Evolutionary conservation across 441 rosid species (phyloP).

Genomic region (Pelargonium citronellum): DNA sequence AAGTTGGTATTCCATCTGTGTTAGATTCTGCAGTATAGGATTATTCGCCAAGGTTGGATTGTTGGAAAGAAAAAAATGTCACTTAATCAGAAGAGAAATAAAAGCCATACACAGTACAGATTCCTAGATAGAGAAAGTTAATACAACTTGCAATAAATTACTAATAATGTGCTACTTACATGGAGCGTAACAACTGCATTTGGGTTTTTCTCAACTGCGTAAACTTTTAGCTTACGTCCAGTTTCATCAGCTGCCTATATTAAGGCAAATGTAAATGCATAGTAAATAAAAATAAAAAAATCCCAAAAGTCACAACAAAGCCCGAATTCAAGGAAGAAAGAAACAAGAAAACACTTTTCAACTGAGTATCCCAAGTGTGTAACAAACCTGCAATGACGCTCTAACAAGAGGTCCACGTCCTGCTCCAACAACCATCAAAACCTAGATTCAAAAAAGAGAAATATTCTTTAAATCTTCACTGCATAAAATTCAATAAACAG

Average conservation of each 20-base stretch:
- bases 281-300: conserved; percentile 15
- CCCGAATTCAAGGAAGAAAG: conserved; percentile 11
- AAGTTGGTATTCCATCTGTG: no score
- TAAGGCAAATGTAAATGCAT: conserved; percentile 25
- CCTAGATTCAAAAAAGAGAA: conserved; percentile 38
- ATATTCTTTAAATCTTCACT: conserved; percentile 8
- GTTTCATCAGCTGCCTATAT: conserved; percentile 96
- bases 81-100: not conserved
- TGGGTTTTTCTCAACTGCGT: conserved; percentile 98
- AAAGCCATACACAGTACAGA: not conserved
- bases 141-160: conserved; percentile 15
- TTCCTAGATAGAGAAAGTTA: not conserved
- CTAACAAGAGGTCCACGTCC: conserved; percentile 99
- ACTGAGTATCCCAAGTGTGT: conserved; percentile 1
- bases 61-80: no score
- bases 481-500: conserved; percentile 12
- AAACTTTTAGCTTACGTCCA: conserved; percentile 73
- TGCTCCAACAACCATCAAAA: conserved; percentile 99
- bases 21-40: no score
- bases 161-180: conserved; percentile 43
- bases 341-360: not conserved
- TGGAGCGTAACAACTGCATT: conserved; percentile 98
- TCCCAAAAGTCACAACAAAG: conserved; percentile 12
- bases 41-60: not conserved
- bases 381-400: conserved; percentile 87